Evolutionary conservation across 306 rosid genomes (phyloP), one percentile per base, ranked within the genome.

Genomic region (Rubus idaeus): DNA sequence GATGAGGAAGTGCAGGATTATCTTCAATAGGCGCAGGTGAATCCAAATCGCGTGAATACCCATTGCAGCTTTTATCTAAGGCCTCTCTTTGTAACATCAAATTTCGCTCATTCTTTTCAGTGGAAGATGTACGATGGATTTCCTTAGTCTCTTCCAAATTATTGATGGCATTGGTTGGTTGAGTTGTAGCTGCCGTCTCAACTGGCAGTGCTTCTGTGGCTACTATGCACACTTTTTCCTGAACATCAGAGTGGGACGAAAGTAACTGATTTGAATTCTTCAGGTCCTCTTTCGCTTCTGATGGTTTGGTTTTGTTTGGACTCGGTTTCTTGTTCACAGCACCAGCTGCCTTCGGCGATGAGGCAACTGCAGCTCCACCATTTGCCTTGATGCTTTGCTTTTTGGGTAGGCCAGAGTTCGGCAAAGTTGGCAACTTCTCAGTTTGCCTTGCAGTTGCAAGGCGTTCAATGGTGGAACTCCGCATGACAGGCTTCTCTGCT

Each of bases 391-490:
- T 62, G 51, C 83, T 72, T 58, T 89, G 89, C 83, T 83, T 94
- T 85, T 88, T 87, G 26, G 84, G 79, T 82, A 84, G 86, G 73
- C 73, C 79, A 14, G 81, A 12, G 76, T 85, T 84, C 44, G 84
- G 81, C 80, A 58, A 86, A 76, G 71, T 68, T 14, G 81, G 61
- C 64, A 78, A 85, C 78, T 89, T 95, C 51, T 52, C 90, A 77
- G 81, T 81, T 45, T 83, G 80, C 40, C 90, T 87, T 0, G 94
- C 84, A 3, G 90, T 82, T 46, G 99, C 90, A 2, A 92, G 99
- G 76, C 97, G 96, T 11, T 91, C 90, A 0, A 96, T 87, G 82
- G 97, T 95, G 63, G 99, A 92, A 78, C 76, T 89, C 74, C 89
- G 84, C 64, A 88, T 85, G 44, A 88, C 88, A 60, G 97, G 87